These are phyloP conservation scores for Nothophytophthora sp. DNA, from an alignment of 352 stramenopile species.

Conservation along the genomic window DNA sequence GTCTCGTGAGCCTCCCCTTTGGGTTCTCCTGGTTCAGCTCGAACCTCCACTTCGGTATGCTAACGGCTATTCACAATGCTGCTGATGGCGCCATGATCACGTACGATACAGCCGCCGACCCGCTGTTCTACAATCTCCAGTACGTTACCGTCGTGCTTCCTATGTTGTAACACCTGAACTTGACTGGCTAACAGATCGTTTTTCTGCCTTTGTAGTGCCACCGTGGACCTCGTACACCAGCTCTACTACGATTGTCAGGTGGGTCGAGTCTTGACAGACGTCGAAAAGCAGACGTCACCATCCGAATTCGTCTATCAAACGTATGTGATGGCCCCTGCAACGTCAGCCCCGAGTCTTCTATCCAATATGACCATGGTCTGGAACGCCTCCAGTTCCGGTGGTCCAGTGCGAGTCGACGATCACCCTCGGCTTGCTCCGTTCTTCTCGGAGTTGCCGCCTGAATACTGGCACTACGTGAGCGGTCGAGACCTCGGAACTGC, in stretches of 20 bases:
- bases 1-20: slow-evolving; percentile 29
- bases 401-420: slow-evolving; percentile 21
- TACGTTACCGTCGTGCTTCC: slow-evolving; percentile 20
- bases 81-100: slow-evolving; percentile 41
- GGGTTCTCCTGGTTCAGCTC: slow-evolving; percentile 34
- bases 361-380: slow-evolving; percentile 41
- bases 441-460: slow-evolving; percentile 36
- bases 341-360: slow-evolving; percentile 8
- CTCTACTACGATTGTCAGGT: slow-evolving; percentile 59
- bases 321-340: neutral
- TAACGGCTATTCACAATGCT: slow-evolving; percentile 54
- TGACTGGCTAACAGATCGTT: too few species aligned
- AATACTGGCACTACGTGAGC: too few species aligned
- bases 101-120: slow-evolving; percentile 35
- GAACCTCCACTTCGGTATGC: slow-evolving; percentile 46
- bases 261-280: slow-evolving; percentile 32
- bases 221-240: slow-evolving; percentile 44
- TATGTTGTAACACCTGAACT: too few species aligned
- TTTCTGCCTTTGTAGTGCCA: slow-evolving; percentile 21
- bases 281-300: slow-evolving; percentile 31
- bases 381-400: slow-evolving; percentile 2
- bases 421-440: slow-evolving; percentile 37
- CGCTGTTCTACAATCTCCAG: slow-evolving; percentile 64
- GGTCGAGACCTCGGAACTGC: too few species aligned
- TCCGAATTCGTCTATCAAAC: slow-evolving; percentile 39